Conservation (phyloP, 345 rosid species). For the Durio zibethinus region DNA sequence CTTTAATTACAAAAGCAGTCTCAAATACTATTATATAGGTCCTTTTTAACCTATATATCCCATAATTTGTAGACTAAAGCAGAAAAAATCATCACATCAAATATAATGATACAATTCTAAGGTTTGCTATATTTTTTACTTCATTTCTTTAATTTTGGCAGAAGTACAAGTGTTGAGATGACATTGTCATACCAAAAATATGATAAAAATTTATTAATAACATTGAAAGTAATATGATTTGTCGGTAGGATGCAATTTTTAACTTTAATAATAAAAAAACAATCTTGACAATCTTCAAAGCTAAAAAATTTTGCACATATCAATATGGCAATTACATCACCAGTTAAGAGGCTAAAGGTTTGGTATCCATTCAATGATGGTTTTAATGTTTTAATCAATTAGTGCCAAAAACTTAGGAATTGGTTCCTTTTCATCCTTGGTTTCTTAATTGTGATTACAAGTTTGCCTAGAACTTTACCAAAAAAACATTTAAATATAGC, state of each 20-base stretch:
- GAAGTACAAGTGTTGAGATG: neutral
- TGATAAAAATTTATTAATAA: neutral
- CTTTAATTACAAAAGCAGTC: neutral
- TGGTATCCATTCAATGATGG: neutral
- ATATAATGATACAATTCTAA: neutral
- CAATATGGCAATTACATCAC: neutral
- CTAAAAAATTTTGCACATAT: too few species aligned
- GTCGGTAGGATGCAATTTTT: too few species aligned
- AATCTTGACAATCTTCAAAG: too few species aligned
- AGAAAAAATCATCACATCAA: too few species aligned
- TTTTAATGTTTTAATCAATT: neutral
- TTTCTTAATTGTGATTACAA: neutral
- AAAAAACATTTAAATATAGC: constrained; percentile 7
- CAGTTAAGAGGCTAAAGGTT: neutral
- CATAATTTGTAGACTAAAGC: neutral
- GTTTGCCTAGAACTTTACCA: neutral
- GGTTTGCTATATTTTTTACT: too few species aligned
- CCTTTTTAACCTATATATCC: too few species aligned
- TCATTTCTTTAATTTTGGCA: too few species aligned
- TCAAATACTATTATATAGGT: too few species aligned
- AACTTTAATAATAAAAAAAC: too few species aligned
- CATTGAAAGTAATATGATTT: too few species aligned
- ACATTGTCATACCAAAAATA: neutral
- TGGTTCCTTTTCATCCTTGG: neutral
- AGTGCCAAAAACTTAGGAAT: neutral